Base-by-base conservation (phyloP, 2,329 filamentous ascomycete species). In the Zymoseptoria crescenta region DNA sequence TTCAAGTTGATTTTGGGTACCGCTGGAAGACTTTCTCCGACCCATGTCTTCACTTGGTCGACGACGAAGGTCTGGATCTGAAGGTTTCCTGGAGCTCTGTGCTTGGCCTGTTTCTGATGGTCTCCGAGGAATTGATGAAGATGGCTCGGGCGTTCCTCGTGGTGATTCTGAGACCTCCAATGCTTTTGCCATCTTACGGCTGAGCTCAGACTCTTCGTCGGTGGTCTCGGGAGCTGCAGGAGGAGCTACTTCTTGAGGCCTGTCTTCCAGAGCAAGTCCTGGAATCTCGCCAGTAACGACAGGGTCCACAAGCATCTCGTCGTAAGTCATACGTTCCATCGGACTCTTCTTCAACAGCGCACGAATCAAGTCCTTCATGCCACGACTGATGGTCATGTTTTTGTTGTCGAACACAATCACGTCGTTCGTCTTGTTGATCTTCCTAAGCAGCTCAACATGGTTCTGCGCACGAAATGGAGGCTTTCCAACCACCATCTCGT, bases 391-490 rank as follows among this genome's bases (percentile, higher is more conserved):
- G 54, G 83, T 78, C 56, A 68, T 62, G 45, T 56, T 66, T 57
- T 64, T 67, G 60, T 65, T 68, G 59, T 70, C 67, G 66, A 97
- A 97, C 64, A 82, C 85, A 74, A 97, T 95, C 62, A 84, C 80
- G 71, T 97, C 93, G 63, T 95, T 88, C 19, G 88, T 86, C 61
- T 87, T 87, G 73, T 97, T 93, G 64, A 99, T 99, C 77, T 89
- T 94, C 62, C 90, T 85, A 50, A 97, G 81, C 41, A 99, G 79
- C 72, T 99, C 94, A 49, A 99, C 92, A 70, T 99, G 94, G 71
- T 99, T 97, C 57, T 85, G 85, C 30, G 94, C 94, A 65, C 91
- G 83, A 75, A 97, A 99, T 0, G 94, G 94, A 21, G 94, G 91
- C 62, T 85, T 87, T 56, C 92, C 93, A 6, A 87, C 89, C 62